Base-by-base conservation (phyloP, 768 basidiomycete species). In the Mycena capillaripes region DNA sequence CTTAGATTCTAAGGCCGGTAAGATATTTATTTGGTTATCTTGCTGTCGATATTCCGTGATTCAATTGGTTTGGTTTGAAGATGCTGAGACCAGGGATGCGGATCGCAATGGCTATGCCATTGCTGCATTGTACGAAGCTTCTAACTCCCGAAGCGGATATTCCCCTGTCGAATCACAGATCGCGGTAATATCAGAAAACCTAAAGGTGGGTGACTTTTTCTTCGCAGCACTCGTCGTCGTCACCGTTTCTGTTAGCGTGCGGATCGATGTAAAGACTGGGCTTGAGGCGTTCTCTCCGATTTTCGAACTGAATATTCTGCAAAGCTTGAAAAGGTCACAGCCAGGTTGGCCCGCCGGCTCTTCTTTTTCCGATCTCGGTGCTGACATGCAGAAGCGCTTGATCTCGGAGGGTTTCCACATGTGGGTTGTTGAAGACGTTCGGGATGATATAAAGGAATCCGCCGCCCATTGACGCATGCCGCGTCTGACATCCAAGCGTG, bases 401-500 rank as follows among this genome's bases (percentile, higher is more conserved):
- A 19, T 46, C 14, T 11, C 29, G 17, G 61, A 62, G 27, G 61
- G 61, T 4, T 62, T 62, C 21, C 1, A 32, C 29, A 5, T n/a
- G 21, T 3, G 21, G 10, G 61, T 48, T 29, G 19, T 50, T 1
- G 2, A 23, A 4, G 16, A 4, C 8, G 21, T n/a, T 9, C 32
- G 7, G 27, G 34, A 34, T 19, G 23, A 5, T 1, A 32, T 34
- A 7, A 14, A 23, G 1, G 42, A 30, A 7, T 62, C 29, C 44
- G 44, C 44, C 4, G 16, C 4, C 9, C 40, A 48, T 4, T 57
- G 25, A 9, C 44, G 67, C 16, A 60, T 48, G 67, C 67, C 57
- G 2, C 56, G 67, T 23, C 48, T 69, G n/a, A 69, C 67, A 5
- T 60, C 67, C 40, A 69, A 32, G 23, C 6, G 67, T 69, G 19